Conservation (phyloP, 495 filamentous ascomycete species). For the Friedmanniomyces endolithicus region DNA sequence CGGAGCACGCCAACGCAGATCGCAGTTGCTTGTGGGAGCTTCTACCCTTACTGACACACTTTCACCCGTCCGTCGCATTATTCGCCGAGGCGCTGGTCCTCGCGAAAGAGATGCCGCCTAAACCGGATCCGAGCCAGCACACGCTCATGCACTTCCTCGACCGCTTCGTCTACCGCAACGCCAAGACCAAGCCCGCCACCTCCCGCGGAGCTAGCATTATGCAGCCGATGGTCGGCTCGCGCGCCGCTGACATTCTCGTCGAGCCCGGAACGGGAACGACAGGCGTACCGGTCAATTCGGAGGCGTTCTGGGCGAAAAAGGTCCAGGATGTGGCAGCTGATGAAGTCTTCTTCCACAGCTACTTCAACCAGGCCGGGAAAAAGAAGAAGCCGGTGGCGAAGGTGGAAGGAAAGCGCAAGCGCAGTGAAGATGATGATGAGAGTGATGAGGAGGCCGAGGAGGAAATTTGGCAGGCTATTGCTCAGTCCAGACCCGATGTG, state of each 20-base stretch:
- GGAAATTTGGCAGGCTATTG: constrained; percentile 42
- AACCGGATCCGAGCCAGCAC: constrained; percentile 77
- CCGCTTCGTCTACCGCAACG: constrained; percentile 87
- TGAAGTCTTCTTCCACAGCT: constrained; percentile 96
- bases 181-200: constrained; percentile 54
- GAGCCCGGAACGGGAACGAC: constrained; percentile 36
- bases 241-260: constrained; percentile 49
- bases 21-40: constrained; percentile 87
- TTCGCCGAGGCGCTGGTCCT: constrained; percentile 60
- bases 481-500: constrained; percentile 64
- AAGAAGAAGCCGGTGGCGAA: constrained; percentile 32
- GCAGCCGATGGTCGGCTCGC: constrained; percentile 73
- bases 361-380: constrained; percentile 74
- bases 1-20: constrained; percentile 80
- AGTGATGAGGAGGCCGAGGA: constrained; percentile 26
- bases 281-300: constrained; percentile 58
- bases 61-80: constrained; percentile 88
- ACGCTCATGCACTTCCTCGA: constrained; percentile 91
- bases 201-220: constrained; percentile 77
- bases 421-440: constrained; percentile 32
- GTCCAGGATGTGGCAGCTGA: constrained; percentile 74
- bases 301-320: constrained; percentile 84
- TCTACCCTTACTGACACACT: constrained; percentile 68
- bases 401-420: constrained; percentile 42
- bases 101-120: constrained; percentile 56